phyloP scores from a whole-genome alignment of 2,329 filamentous ascomycete species.

The Exserohilum turcica region DNA sequence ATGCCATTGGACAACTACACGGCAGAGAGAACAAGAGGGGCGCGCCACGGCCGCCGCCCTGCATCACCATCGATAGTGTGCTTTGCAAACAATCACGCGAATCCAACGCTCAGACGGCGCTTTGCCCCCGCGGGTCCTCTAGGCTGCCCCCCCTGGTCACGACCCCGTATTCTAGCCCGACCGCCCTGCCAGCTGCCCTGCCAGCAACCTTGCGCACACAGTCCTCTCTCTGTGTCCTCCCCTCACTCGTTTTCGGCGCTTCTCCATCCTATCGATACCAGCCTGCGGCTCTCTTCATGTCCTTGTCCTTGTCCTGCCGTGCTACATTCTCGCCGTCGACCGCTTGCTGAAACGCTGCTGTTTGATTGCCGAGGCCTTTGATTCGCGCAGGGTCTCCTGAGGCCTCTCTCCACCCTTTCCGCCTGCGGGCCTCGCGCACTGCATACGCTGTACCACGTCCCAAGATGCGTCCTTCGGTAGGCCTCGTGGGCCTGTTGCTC shows the following conservation, averaged over 20 bases:
- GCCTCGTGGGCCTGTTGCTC: conserved; percentile 39
- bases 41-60: background rate
- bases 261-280: conserved; percentile 23
- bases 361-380: conserved; percentile 12
- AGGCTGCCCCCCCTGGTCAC: conserved; percentile 31
- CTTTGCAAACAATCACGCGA: conserved; percentile 18
- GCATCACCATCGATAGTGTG: conserved; percentile 31
- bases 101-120: conserved; percentile 17
- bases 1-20: background rate
- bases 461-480: conserved; percentile 39
- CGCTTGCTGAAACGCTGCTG: conserved; percentile 4
- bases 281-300: conserved; percentile 14
- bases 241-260: conserved; percentile 42
- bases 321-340: conserved; percentile 12
- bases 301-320: conserved; percentile 14
- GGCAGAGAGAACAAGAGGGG: too few relatives aligned
- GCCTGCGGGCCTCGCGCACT: conserved; percentile 12
- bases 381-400: conserved; percentile 33
- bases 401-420: conserved; percentile 12
- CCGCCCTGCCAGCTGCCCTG: too few relatives aligned
- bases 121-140: conserved; percentile 23
- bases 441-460: conserved; percentile 19
- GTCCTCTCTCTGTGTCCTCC: conserved; percentile 31
- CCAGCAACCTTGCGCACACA: conserved; percentile 21
- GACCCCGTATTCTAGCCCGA: conserved; percentile 26